phyloP scores from a whole-genome alignment of 352 stramenopile species.

The Globisporangium solare region DNA sequence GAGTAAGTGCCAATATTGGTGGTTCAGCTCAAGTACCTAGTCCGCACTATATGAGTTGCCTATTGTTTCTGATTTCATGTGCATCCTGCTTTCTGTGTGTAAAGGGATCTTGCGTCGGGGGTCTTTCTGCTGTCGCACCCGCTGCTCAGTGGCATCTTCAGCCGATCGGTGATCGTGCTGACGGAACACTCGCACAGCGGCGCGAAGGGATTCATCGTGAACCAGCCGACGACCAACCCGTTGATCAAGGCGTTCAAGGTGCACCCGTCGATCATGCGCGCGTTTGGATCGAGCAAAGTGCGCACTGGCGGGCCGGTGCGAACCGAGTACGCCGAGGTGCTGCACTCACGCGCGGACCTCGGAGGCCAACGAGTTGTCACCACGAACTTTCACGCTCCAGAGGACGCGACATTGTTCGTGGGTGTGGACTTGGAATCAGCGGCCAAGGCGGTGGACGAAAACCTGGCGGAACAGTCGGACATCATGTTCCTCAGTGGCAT shows the following conservation, averaged over 20 bases:
- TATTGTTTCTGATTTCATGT: conserved; percentile 1
- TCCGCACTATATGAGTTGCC: too few relatives aligned
- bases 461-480: conserved; percentile 48
- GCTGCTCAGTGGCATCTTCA: conserved; percentile 66
- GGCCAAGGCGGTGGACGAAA: conserved; percentile 46
- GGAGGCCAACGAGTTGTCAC: conserved; percentile 46
- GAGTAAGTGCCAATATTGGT: conserved; percentile 23
- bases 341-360: conserved; percentile 30
- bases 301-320: conserved; percentile 56
- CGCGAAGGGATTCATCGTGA: conserved; percentile 75
- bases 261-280: conserved; percentile 43
- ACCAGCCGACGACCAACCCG: conserved; percentile 48
- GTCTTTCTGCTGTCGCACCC: conserved; percentile 76
- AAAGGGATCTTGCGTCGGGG: conserved; percentile 36
- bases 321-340: conserved; percentile 56
- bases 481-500: conserved; percentile 78
- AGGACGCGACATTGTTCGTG: conserved; percentile 52
- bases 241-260: conserved; percentile 58
- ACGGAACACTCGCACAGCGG: conserved; percentile 56
- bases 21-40: too few relatives aligned
- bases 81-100: background rate
- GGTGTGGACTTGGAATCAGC: conserved; percentile 65
- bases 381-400: conserved; percentile 36
- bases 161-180: conserved; percentile 66
- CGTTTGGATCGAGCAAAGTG: conserved; percentile 61